Base-by-base conservation (phyloP, 1,139 yeast genomes). In the Scheffersomyces insectosa region DNA sequence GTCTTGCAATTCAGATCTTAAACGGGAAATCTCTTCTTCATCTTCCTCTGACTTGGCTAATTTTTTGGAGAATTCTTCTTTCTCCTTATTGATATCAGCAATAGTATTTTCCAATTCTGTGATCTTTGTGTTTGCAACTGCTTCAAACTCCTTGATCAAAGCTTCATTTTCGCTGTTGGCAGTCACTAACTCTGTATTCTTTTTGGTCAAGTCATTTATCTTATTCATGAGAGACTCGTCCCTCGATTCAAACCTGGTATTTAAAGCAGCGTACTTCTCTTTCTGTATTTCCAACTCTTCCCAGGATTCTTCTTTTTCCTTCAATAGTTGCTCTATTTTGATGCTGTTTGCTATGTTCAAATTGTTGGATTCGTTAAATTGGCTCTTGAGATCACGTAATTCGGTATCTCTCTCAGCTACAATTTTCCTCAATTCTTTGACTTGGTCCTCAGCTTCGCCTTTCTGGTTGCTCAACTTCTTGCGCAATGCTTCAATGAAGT, bases 261-360 rank as follows among this genome's bases (percentile, higher is more conserved):
- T 11, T 3, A 31, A 12, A 5, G 15, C 34, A 31, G 14, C 11
- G 4, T 31, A 8, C 8, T 14, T 14, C 23, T n/a, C 20, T n/a
- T 42, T 49, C 27, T 54, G 36, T 13, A 44, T 46, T 10, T 44
- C 50, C 5, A 42, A 43, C n/a, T 48, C 49, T n/a, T 39, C 43
- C 15, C 44, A 28, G 14, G 49, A 39, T 3, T 49, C 51, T 28
- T 55, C 56, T 33, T 55, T 57, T 36, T 59, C 63, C 34, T 49
- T 48, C 29, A 47, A 37, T 13, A 57, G 42, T 3, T 35, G 20
- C 29, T 57, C 60, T 3, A 52, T 45, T 32, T 52, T 54, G 7
- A 38, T 34, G 13, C 49, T 45, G 36, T 39, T 37, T n/a, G 50
- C 59, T 16, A 48, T 35, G 37, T 51, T 55, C 9, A 48, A 42